Evolutionary conservation across 176 grass and related monocot species (phyloP), one percentile per base, ranked within the genome.

Genomic region (Carex kokanica): DNA sequence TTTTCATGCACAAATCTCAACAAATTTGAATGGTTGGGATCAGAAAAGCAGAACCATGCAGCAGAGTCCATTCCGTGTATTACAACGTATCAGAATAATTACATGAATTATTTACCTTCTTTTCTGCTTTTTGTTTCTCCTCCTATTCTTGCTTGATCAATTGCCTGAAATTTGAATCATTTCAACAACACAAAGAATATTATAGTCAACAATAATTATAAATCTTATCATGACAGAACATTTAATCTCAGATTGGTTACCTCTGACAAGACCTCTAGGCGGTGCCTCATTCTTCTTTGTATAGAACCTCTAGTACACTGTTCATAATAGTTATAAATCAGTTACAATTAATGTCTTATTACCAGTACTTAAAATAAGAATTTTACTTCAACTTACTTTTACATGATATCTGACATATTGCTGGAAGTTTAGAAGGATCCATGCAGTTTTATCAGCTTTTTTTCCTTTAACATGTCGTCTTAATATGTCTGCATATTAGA

Each of bases 341-440:
- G 55, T 41, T 77, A 71, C 36, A 43, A 6, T 24, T 27, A 43
- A 6, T 24, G 40, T 66, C 66, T 60, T 32, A 9, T 16, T 68
- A 40, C 6, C 16, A 74, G 53, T 17, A 36, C 16, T 47, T 27
- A 55, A 41, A 54, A 65, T 34, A 21, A 18, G 7, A 13, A 13
- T 18, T 45, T 41, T 41, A 0, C 0, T 60, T 21, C 8, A 13
- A 56, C 20, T 21, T 61, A 94, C 95, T 90, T 98, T 95, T 89
- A 98, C 88, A 47, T 98, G 93, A 83, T 93, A 91, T 51, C 89
- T 91, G 56, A 95, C 89, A 86, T 93, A 90, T 56, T 89, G 64
- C 72, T 90, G 86, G 84, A 98, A 95, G 78, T 93, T 93, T 85
- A 98, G 81, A 60, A 95, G 88, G 51, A 93, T 93, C 89, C 92